Evolutionary conservation across 306 rosid genomes (phyloP).

Genomic region (Castanea crenata): DNA sequence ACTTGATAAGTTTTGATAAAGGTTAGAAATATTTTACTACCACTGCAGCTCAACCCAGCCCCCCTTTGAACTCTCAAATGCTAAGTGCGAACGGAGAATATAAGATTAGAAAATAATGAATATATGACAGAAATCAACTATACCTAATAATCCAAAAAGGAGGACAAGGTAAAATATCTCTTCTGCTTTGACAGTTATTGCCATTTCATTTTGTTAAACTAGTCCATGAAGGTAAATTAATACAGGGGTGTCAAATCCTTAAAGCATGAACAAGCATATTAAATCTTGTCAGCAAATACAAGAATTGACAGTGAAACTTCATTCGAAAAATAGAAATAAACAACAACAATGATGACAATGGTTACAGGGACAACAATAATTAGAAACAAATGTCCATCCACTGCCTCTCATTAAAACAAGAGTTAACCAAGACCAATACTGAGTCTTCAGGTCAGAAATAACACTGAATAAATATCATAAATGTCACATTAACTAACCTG

Average conservation of each 20-base stretch:
- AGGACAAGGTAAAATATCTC: not conserved
- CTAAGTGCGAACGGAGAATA: no score
- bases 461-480: not conserved
- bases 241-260: not conserved
- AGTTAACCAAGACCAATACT: not conserved
- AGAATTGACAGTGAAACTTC: not conserved
- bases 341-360: not conserved
- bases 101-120: not conserved
- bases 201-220: not conserved
- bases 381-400: not conserved
- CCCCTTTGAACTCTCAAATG: no score
- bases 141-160: not conserved
- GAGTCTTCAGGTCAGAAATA: not conserved
- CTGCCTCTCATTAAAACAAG: not conserved
- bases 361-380: not conserved
- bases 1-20: not conserved
- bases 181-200: not conserved
- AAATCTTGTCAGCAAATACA: not conserved
- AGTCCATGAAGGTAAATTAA: not conserved
- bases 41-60: no score
- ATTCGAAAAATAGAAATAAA: not conserved
- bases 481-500: slow-evolving; percentile 61
- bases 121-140: not conserved
- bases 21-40: no score
- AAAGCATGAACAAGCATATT: not conserved